Percentiles rank a stretch among this genome's conserved stretches.
Conservation (phyloP, 441 rosid species). For the Omphalea diandra region DNA sequence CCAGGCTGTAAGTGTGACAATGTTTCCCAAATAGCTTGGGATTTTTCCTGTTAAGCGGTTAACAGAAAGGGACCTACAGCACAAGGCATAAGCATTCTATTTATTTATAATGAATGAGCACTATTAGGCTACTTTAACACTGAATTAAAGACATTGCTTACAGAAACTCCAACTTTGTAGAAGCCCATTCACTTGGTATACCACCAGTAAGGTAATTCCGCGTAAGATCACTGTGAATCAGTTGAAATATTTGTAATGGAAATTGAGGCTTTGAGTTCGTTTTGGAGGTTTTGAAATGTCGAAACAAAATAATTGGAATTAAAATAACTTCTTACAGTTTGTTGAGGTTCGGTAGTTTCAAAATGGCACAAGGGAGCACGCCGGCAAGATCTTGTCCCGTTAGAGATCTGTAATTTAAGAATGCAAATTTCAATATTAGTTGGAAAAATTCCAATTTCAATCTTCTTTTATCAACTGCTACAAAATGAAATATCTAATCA, state of each 20-base stretch:
- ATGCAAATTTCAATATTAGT: neutral
- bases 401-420: constrained; percentile 25
- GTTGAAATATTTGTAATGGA: constrained; percentile 8
- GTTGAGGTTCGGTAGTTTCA: constrained; percentile 35
- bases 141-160: constrained; percentile 26
- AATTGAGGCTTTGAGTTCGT: neutral
- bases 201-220: constrained; percentile 37
- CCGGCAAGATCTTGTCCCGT: constrained; percentile 39
- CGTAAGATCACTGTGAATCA: constrained; percentile 29
- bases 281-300: neutral
- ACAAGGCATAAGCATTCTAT: neutral
- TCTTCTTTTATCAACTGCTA: no score
- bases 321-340: constrained; percentile 29
- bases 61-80: constrained; percentile 31
- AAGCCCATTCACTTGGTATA: constrained; percentile 44
- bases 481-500: neutral
- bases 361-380: constrained; percentile 32
- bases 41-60: constrained; percentile 41
- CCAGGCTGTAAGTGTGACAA: constrained; percentile 36
- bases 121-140: neutral
- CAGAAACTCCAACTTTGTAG: constrained; percentile 35
- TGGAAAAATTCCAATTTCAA: neutral
- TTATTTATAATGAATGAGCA: constrained; percentile 5
- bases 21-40: constrained; percentile 36
- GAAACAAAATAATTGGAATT: neutral